Evolutionary conservation across 2,329 filamentous ascomycete genomes (phyloP).

Genomic region (Neonectria magnoliae): DNA sequence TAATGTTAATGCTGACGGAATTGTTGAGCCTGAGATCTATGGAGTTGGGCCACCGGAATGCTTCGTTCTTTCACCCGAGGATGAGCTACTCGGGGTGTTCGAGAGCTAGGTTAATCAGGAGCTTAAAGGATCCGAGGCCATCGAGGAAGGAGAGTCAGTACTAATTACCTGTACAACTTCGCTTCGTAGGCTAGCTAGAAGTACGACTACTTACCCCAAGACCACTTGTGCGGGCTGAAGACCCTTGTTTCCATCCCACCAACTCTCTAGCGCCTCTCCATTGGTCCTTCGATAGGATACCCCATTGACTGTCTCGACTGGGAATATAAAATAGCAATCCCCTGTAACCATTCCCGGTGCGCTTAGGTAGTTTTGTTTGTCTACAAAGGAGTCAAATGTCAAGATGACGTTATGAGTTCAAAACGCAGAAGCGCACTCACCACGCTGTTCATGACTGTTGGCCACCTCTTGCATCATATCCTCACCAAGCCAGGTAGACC

Average conservation of each 20-base stretch:
- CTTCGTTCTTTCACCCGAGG: constrained; percentile 20
- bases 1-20: constrained; percentile 7
- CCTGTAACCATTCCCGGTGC: background rate
- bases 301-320: background rate
- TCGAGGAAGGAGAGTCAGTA: too few species aligned
- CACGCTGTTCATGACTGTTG: background rate
- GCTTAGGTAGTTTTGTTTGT: background rate
- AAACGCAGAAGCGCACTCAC: background rate
- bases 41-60: constrained; percentile 23
- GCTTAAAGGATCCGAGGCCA: too few species aligned
- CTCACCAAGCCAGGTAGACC: constrained; percentile 24
- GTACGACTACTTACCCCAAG: background rate
- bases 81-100: constrained; percentile 28
- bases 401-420: background rate
- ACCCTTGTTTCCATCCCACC: background rate
- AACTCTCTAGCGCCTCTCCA: background rate
- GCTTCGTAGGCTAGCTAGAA: too few species aligned
- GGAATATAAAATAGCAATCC: constrained; percentile 13
- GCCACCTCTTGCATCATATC: background rate
- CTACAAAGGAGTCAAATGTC: background rate
- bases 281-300: background rate
- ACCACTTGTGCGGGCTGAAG: background rate
- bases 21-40: constrained; percentile 24
- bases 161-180: too few species aligned
- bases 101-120: background rate